Evolutionary conservation across 345 rosid species (phyloP), one percentile per base, ranked within the genome.

Genomic region (Xanthoceras sorbifolium): DNA sequence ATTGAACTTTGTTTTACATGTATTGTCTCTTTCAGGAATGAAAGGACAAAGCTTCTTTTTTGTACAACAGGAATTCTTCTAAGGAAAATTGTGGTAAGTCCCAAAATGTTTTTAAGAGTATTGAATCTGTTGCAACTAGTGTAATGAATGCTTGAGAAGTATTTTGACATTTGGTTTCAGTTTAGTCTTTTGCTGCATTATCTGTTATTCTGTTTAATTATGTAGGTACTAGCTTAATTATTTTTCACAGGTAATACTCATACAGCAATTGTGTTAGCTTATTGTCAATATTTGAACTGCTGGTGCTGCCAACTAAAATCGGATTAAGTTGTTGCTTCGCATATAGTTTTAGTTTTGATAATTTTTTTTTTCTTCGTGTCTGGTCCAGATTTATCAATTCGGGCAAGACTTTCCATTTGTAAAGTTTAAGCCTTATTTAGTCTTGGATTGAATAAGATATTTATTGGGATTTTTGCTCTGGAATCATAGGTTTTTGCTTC

Each of bases 1-100:
- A 31, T 46, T 25, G 22, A 44, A 29, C 57, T 60, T 22, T 0
- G 48, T 40, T 26, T 79, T 74, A 59, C 71, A 62, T 79, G 34
- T 57, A 17, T 66, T 82, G 67, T 78, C 59, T 70, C 76, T 77
- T 77, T 72, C 87, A 94, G 97, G 97, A 91, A 87, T 86, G 93
- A 93, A 61, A 89, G 83, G 82, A 94, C 97, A 78, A 93, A 89
- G 82, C 95, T 94, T 78, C 93, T 93, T 23, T 94, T 93, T 80
- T 94, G 97, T 78, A 94, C 98, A 38, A 94, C 97, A 1, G 98
- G 98, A 66, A 94, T 93, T 84, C 94, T 94, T 75, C 75, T 94
- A 81, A 91, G 98, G 84, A 93, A 84, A 82, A 89, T 94, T 62
- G 89, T 84, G 82, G 98, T 94, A 93, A 8, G 86, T 50, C 75